Percentiles rank a stretch among this genome's conserved stretches.
Evolutionary conservation across 164 flowering plant species (phyloP).

Genomic region (Nelumbo lutea): DNA sequence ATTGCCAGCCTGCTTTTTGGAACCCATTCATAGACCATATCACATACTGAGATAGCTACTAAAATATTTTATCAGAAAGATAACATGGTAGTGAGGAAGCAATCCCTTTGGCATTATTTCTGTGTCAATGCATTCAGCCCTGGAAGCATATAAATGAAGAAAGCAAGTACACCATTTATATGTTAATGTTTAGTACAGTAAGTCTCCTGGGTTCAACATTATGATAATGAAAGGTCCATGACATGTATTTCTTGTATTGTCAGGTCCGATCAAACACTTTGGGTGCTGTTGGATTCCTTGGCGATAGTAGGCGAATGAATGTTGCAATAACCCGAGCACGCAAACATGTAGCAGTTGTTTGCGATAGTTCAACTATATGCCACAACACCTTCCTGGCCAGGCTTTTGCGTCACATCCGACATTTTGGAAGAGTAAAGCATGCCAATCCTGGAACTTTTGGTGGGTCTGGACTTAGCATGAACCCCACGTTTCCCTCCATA

Average conservation of each 20-base stretch:
- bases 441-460: constrained; percentile 68
- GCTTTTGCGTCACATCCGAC: constrained; percentile 84
- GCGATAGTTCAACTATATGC: constrained; percentile 94
- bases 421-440: constrained; percentile 76
- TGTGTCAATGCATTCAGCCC: too few species aligned
- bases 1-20: too few species aligned
- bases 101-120: too few species aligned
- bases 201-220: background rate
- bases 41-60: too few species aligned
- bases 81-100: too few species aligned
- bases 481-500: constrained; percentile 66
- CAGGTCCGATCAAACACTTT: constrained; percentile 88
- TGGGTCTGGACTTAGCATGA: constrained; percentile 71
- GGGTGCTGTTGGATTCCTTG: constrained; percentile 94
- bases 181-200: background rate
- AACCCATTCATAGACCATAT: too few species aligned
- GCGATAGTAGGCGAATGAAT: constrained; percentile 88
- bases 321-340: constrained; percentile 95
- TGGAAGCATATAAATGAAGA: too few species aligned
- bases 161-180: background rate
- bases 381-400: constrained; percentile 89
- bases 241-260: constrained; percentile 1
- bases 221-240: background rate
- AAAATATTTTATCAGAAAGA: too few species aligned
- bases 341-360: constrained; percentile 77